phyloP scores from a whole-genome alignment of 1,139 yeast genomes.

The Yamadazyma oceani region DNA sequence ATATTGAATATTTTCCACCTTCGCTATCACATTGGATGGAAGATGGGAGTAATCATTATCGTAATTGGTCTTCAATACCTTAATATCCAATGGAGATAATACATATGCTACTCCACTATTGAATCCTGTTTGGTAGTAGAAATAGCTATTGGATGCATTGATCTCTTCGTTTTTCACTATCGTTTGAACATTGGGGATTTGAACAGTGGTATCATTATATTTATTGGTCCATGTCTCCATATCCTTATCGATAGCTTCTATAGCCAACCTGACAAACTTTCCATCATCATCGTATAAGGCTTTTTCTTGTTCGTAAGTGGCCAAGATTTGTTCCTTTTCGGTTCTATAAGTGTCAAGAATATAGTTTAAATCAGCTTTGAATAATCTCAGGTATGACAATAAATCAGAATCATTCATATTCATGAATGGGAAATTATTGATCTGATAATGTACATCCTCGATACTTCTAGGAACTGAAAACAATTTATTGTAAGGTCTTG shows the following conservation, averaged over 20 bases:
- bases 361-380: constrained; percentile 62
- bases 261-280: constrained; percentile 56
- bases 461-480: constrained; percentile 61
- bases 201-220: constrained; percentile 9
- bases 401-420: constrained; percentile 23
- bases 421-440: constrained; percentile 35
- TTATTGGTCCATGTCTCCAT: constrained; percentile 37
- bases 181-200: constrained; percentile 3
- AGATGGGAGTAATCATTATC: constrained; percentile 57
- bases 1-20: constrained; percentile 68
- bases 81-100: constrained; percentile 76
- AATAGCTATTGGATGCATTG: constrained; percentile 18
- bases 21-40: constrained; percentile 63
- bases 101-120: constrained; percentile 65
- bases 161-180: constrained; percentile 11
- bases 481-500: constrained; percentile 58
- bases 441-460: constrained; percentile 25
- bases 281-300: constrained; percentile 61
- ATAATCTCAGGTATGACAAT: constrained; percentile 48
- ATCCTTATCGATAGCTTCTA: constrained; percentile 50
- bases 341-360: constrained; percentile 51
- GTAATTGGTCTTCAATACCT: constrained; percentile 64
- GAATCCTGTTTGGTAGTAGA: constrained; percentile 69
- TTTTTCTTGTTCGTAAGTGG: constrained; percentile 55
- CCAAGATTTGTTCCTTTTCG: constrained; percentile 52